A percentile compares a stretch with the other conserved stretches of the same genome.
Conservation (phyloP, 2,329 filamentous ascomycete species). For the Aspergillus candidus region DNA sequence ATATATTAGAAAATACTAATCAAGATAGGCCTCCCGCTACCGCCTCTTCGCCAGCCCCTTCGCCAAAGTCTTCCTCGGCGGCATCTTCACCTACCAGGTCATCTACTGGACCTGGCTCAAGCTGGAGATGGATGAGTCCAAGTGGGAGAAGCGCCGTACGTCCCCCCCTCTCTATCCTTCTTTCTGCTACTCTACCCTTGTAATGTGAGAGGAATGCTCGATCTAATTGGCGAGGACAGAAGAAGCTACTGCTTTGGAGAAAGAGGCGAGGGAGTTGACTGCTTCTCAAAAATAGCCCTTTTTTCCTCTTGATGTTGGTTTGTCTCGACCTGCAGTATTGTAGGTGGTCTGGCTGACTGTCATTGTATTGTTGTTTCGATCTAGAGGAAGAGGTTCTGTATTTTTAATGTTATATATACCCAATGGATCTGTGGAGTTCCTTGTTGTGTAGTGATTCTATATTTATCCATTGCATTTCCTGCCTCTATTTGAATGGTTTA, state of each 20-base stretch:
- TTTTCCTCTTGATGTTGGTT: no score
- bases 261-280: conserved; percentile 30
- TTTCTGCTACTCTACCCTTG: background rate
- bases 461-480: no score
- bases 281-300: conserved; percentile 19
- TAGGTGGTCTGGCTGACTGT: no score
- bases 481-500: no score
- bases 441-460: background rate
- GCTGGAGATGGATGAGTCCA: conserved; percentile 42
- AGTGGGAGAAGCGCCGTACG: conserved; percentile 37
- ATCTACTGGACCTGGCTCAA: conserved; percentile 45
- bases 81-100: conserved; percentile 45
- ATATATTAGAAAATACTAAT: background rate
- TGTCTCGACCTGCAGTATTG: no score
- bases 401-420: conserved; percentile 2
- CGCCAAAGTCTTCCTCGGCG: conserved; percentile 44
- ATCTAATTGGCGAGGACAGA: conserved; percentile 19
- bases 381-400: background rate
- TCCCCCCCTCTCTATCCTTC: conserved; percentile 1
- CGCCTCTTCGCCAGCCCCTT: conserved; percentile 38
- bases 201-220: background rate
- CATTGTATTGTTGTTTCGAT: background rate
- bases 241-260: conserved; percentile 30
- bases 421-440: background rate
- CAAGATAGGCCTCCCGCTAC: conserved; percentile 34